Base-by-base conservation (phyloP, 176 grass and related monocot genomes). In the Phoenix dactylifera region DNA sequence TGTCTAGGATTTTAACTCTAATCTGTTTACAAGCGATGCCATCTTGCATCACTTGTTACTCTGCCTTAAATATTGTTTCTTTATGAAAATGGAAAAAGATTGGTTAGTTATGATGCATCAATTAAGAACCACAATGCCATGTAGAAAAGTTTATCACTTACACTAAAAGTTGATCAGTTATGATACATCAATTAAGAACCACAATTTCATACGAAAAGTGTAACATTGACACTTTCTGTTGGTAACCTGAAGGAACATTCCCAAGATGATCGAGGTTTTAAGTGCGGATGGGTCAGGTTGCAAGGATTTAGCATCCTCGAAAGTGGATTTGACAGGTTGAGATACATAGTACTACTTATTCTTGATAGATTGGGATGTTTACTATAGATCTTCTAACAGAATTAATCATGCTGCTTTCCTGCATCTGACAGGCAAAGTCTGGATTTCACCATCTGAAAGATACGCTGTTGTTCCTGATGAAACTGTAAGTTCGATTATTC, bases 401-500 rank as follows among this genome's bases (percentile, higher is more conserved):
- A 44, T 44, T 12, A 44, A 7, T 44, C 9, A 44, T 44, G 35
- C 6, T 44, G 66, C 51, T 22, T 60, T 48, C 3, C 32, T 29
- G 49, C 52, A 7, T 32, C 25, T 67, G 25, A 19, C 79, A 98
- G 93, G 84, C 24, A 98, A 98, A 72, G 35, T 98, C 51, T 98
- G 93, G 93, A 84, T 98, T 50, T 98, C 93, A 0, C 93, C 87
- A 18, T 86, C 93, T 0, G 81, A 98, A 86, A 88, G 93, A 98
- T 98, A 98, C 5, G 93, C 93, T 22, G 78, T 98, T 68, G 93
- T 98, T 49, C 93, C 93, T 60, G 84, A 92, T 53, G 93, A 98
- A 30, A 91, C 85, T 23, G 93, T 98, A 66, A 89, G 79, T 52
- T 62, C 24, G 22, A 6, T 1, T 52, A 22, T 22, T 51, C 5